These are phyloP conservation scores for Fusarium praegraminearum DNA, from an alignment of 2,329 filamentous ascomycete genomes.

Conservation along the genomic window DNA sequence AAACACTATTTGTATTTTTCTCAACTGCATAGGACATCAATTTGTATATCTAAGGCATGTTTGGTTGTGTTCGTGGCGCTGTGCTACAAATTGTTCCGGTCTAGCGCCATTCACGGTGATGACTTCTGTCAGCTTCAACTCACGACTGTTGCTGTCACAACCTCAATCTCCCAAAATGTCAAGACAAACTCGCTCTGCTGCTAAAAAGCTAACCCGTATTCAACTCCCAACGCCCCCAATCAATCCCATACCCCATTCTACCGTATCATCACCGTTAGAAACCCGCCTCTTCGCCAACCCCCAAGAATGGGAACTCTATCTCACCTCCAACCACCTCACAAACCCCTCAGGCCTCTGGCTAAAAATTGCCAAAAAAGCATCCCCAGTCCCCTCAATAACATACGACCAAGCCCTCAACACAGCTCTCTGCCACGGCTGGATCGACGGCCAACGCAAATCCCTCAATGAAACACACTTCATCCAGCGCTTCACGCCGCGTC, in stretches of 20 bases:
- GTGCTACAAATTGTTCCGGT: neutral
- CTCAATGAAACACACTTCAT: conserved; percentile 62
- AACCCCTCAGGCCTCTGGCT: conserved; percentile 58
- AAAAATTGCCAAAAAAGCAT: conserved; percentile 62
- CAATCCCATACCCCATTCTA: rapidly evolving
- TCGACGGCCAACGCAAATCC: conserved; percentile 65
- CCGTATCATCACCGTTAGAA: neutral
- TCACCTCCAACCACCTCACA: conserved; percentile 27
- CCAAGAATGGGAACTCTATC: conserved; percentile 35
- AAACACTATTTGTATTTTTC: rapidly evolving
- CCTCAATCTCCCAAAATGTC: conserved; percentile 17
- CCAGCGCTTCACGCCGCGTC: conserved; percentile 70
- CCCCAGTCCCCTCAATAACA: conserved; percentile 58
- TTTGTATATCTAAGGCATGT: rapidly evolving
- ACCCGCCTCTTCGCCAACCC: conserved; percentile 31
- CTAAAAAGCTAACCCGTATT: conserved; percentile 13
- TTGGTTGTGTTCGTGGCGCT: rapidly evolving
- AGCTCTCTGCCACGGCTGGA: conserved; percentile 73
- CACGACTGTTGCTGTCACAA: rapidly evolving
- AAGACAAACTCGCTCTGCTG: conserved; percentile 33
- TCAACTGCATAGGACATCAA: rapidly evolving
- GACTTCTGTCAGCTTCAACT: neutral
- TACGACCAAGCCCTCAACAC: conserved; percentile 66
- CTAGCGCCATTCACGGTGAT: conserved; percentile 1
- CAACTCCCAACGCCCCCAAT: neutral